phyloP scores from a whole-genome alignment of 768 basidiomycete genomes.

The Lactarius akahatsu region DNA sequence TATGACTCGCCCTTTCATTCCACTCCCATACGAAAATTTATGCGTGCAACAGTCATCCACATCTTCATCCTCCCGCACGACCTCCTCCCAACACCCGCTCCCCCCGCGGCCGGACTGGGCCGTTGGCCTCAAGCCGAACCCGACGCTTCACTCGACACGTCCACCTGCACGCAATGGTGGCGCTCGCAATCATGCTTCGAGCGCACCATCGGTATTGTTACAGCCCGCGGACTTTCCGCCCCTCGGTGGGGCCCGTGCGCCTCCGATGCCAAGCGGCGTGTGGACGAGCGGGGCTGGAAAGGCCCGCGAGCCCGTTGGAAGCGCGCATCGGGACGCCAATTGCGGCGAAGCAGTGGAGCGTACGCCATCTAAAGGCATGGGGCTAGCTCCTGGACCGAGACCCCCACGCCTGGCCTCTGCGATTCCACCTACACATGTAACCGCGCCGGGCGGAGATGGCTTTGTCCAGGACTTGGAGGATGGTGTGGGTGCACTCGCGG shows the following conservation, averaged over 20 bases:
- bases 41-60: constrained; percentile 59
- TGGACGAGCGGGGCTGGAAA: constrained; percentile 44
- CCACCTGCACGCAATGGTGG: constrained; percentile 51
- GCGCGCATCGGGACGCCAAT: constrained; percentile 8
- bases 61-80: constrained; percentile 74
- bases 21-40: neutral
- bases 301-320: constrained; percentile 20
- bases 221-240: constrained; percentile 39
- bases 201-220: constrained; percentile 38
- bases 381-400: constrained; percentile 2
- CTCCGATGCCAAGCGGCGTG: constrained; percentile 58
- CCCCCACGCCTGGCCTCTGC: constrained; percentile 11
- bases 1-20: neutral
- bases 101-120: constrained; percentile 89
- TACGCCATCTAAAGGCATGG: constrained; percentile 13
- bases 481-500: constrained; percentile 46
- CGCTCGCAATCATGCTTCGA: constrained; percentile 38
- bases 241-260: constrained; percentile 34
- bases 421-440: neutral
- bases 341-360: constrained; percentile 18
- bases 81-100: constrained; percentile 76
- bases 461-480: constrained; percentile 83
- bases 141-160: constrained; percentile 55
- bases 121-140: constrained; percentile 76
- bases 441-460: constrained; percentile 47